Percentiles rank a stretch among this genome's conserved stretches.
Conservation (phyloP, 1,284 basidiomycete genomes). For the Leccinum holopus region DNA sequence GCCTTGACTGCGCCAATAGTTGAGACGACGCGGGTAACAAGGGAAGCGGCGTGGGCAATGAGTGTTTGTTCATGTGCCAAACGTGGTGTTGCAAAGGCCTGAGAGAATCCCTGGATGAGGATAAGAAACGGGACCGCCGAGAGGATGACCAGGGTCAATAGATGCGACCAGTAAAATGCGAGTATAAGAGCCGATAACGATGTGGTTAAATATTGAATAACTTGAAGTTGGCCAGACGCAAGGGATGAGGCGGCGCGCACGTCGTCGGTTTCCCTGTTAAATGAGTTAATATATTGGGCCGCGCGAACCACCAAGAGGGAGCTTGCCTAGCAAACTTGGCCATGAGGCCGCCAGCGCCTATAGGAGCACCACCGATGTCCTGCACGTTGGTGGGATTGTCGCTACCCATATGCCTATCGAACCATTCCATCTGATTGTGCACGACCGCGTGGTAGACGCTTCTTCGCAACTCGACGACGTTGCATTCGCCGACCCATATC, state of each 20-base stretch:
- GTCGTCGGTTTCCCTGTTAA: conserved; percentile 87
- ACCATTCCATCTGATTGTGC: conserved; percentile 81
- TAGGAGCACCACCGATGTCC: conserved; percentile 43
- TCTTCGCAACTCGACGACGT: conserved; percentile 68
- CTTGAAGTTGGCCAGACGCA: conserved; percentile 74
- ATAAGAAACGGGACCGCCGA: conserved; percentile 85
- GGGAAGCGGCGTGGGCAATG: conserved; percentile 71
- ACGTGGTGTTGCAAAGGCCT: conserved; percentile 65
- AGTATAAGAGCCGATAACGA: conserved; percentile 73
- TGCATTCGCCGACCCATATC: conserved; percentile 86
- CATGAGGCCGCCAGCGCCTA: conserved; percentile 92
- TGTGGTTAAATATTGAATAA: conserved; percentile 58
- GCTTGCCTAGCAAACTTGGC: conserved; percentile 86
- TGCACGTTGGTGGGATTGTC: conserved; percentile 46
- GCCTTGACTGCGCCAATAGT: conserved; percentile 94
- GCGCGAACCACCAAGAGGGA: background rate
- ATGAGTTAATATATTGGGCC: conserved; percentile 8
- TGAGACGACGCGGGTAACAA: conserved; percentile 75
- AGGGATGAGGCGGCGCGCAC: conserved; percentile 83
- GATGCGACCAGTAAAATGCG: conserved; percentile 78
- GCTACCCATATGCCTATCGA: conserved; percentile 78
- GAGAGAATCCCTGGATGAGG: conserved; percentile 73
- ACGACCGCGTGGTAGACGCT: conserved; percentile 72
- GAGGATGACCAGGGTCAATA: conserved; percentile 89
- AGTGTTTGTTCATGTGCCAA: conserved; percentile 67